Percentiles rank a stretch among this genome's conserved stretches.
Evolutionary conservation across 345 rosid species (phyloP).

Genomic region (Limnanthes douglasii): DNA sequence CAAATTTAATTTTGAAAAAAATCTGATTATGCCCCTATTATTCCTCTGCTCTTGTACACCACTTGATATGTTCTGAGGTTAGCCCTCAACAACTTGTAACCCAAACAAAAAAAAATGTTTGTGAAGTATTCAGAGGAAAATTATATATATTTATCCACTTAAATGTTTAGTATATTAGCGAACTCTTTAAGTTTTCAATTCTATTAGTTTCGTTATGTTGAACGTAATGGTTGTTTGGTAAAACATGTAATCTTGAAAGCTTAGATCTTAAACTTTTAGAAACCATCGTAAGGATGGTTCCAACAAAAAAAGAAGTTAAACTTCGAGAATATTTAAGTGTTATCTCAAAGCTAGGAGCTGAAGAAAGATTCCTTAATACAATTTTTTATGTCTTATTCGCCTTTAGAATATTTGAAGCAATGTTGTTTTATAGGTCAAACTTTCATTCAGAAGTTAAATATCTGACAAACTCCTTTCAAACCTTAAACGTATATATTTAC

Average conservation of each 20-base stretch:
- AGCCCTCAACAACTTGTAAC: too few relatives aligned
- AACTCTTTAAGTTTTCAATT: too few relatives aligned
- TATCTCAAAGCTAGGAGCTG: constrained; percentile 64
- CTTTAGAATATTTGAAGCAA: constrained; percentile 87
- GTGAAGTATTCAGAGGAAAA: too few relatives aligned
- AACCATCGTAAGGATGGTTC: constrained; percentile 95
- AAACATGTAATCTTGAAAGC: constrained; percentile 83
- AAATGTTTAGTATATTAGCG: too few relatives aligned
- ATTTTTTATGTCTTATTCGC: constrained; percentile 84
- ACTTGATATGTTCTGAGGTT: too few relatives aligned
- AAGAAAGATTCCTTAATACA: constrained; percentile 82
- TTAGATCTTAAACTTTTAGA: constrained; percentile 87
- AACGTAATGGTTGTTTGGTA: too few relatives aligned
- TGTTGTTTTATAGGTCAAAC: constrained; percentile 93
- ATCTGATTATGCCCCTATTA: too few relatives aligned
- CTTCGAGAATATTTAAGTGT: constrained; percentile 73
- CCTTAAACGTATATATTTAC: constrained; percentile 89
- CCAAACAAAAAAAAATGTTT: too few relatives aligned
- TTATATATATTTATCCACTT: too few relatives aligned
- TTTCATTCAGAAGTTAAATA: constrained; percentile 86
- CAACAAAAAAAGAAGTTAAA: constrained; percentile 89
- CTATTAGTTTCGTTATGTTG: too few relatives aligned
- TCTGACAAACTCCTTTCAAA: constrained; percentile 70
- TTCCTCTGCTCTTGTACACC: too few relatives aligned
- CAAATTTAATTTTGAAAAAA: too few relatives aligned